Evolutionary conservation across 2,329 filamentous ascomycete genomes (phyloP), one percentile per base, ranked within the genome.

Genomic region (Neurospora crassa): DNA sequence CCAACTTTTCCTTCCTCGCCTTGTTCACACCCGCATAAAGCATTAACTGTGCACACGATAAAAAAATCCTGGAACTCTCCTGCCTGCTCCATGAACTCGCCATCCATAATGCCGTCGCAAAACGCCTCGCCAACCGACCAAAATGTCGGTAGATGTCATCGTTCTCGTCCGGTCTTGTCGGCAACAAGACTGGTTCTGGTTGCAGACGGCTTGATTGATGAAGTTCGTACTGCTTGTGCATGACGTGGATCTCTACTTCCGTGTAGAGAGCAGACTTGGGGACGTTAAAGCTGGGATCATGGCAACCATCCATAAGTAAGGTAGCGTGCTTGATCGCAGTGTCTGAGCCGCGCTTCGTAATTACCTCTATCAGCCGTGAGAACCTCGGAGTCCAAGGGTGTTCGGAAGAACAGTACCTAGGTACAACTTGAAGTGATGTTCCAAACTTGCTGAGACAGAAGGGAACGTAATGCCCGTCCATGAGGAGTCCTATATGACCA

Each of bases 41-140:
- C 8, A 34, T 34, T 7, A 59, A 34, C 16, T 4, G 34, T 4
- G 34, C 40, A 69, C 6, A 63, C 70, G 16, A 69, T 40, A 40
- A 71, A 67, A 4, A 71, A 69, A 40, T 71, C 40, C 41, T 68
- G 20, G 11, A 4, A 8, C 10, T 67, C 47, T 40, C 53, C 1
- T 37, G 29, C 70, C 34, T 24, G 71, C 0, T 77, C 7, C 16
- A 71, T 40, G 18, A 47, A 67, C 69, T 74, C 73, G 5, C 73
- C 73, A 42, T 74, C 71, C 73, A 75, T 75, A 16, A 72, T 71
- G 2, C 70, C 71, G 40, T 74, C 71, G 34, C 72, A 74, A 40
- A 72, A 74, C 8, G 73, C 73, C 42, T 74, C 73, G 8, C 74
- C 74, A 2, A 75, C 74, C 74, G 1, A 75, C 18, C 20, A 73